phyloP scores from a whole-genome alignment of 495 filamentous ascomycete species.

The Xylaria castorea region DNA sequence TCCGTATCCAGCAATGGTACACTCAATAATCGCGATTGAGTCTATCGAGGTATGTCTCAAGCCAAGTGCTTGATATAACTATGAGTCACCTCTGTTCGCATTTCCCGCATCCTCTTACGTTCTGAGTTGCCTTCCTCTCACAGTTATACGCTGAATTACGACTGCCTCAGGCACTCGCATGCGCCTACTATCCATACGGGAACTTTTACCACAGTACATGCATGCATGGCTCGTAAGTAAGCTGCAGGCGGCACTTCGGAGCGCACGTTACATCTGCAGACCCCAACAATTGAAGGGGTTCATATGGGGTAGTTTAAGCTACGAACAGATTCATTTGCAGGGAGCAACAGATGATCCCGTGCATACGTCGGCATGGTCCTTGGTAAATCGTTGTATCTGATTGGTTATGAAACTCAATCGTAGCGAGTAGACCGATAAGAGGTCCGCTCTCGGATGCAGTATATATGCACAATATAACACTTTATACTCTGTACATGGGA shows the following conservation, averaged over 20 bases:
- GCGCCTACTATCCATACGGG: not conserved
- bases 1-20: slow-evolving; percentile 15
- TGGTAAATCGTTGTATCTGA: not conserved
- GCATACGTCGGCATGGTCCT: not conserved
- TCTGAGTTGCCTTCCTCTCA: not conserved
- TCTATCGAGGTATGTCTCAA: not conserved
- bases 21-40: not conserved
- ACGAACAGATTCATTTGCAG: slow-evolving; percentile 13
- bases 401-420: not conserved
- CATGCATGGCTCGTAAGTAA: slow-evolving; percentile 14
- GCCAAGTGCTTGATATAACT: not conserved
- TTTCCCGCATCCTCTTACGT: not conserved
- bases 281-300: not conserved
- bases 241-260: slow-evolving; percentile 18
- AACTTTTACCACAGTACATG: not conserved
- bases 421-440: slow-evolving; percentile 6
- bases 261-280: not conserved
- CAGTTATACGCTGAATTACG: not conserved
- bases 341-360: slow-evolving; percentile 10
- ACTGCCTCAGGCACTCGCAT: not conserved
- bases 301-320: slow-evolving; percentile 8
- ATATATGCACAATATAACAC: too few species aligned
- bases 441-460: slow-evolving; percentile 25
- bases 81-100: slow-evolving; percentile 8
- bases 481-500: not conserved